Base-by-base conservation (phyloP, 371 early-diverging fungal genomes). In the Rhizopus arrhizus region DNA sequence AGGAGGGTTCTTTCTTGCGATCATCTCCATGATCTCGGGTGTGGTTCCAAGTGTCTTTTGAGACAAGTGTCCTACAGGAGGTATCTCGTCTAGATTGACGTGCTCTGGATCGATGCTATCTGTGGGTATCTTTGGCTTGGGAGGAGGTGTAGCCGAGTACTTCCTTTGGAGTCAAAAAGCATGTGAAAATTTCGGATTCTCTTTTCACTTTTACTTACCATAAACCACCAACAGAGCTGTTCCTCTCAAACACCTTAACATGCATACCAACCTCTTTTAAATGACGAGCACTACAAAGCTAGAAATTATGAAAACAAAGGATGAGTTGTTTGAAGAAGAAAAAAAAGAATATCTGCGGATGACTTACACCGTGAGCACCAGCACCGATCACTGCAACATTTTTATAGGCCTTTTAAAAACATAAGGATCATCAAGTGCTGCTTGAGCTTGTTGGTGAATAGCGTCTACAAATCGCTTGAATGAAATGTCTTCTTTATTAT, bases 341-440 rank as follows among this genome's bases (percentile, higher is more conserved):
- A 22, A 22, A 22, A 16, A 56, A 5, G 38, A 15, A 32, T 3
- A 32, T 12, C 10, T 36, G 13, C n/a, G 6, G 6, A 53, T 13
- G 35, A 11, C 35, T 60, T 63, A 68, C 68, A 2, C 68, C 68
- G 15, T 60, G 56, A 45, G 64, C 64, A 15, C 68, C 68, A 45
- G 68, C 64, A 8, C 68, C 68, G 22, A 68, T 68, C 2, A 68
- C 64, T 32, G 68, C 68, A 5, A 64, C 61, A 10, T 63, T 64
- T 47, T 51, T 49, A 68, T 60, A 36, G 43, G 48, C 10, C 57
- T 61, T 16, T 68, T 57, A 34, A 68, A 68, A 0, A 43, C 15
- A 43, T 57, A 68, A 22, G 64, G 68, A 6, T 60, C 28, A 11
- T 63, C 34, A 36, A 68, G 51, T 7, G 64, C 64, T 50, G 41